A percentile compares a stretch with the other conserved stretches of the same genome.
These are phyloP conservation scores for Plasmodium gonderi DNA, from an alignment of 169 alveolate genomes.

Conservation along the genomic window DNA sequence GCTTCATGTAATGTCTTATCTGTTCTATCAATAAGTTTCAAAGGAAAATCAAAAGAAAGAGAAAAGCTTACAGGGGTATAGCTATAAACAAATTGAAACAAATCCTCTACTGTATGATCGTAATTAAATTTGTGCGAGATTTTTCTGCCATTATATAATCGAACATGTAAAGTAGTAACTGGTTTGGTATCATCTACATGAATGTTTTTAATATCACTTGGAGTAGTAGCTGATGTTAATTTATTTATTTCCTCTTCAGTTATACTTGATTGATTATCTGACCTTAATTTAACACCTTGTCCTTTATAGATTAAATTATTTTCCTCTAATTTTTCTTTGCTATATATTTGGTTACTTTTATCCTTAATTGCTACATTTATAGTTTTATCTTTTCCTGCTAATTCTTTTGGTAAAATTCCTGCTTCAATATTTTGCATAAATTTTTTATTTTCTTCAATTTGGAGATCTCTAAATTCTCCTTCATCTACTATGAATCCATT, in stretches of 20 bases:
- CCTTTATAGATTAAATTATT: slow-evolving; percentile 33
- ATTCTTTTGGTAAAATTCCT: slow-evolving; percentile 94
- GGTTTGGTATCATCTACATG: slow-evolving; percentile 50
- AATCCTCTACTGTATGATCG: slow-evolving; percentile 71
- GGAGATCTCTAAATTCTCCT: slow-evolving; percentile 92
- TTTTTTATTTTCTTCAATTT: slow-evolving; percentile 88
- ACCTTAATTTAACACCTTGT: slow-evolving; percentile 56
- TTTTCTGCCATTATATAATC: slow-evolving; percentile 71
- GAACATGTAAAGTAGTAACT: slow-evolving; percentile 25
- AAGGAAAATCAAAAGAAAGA: slow-evolving; percentile 55
- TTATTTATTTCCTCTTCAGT: slow-evolving; percentile 60
- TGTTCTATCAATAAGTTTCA: slow-evolving; percentile 20
- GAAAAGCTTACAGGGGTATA: slow-evolving; percentile 56
- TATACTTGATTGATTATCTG: background rate
- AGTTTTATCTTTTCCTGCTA: slow-evolving; percentile 81
- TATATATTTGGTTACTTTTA: slow-evolving; percentile 75
- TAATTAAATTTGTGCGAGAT: slow-evolving; percentile 49
- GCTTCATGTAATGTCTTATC: slow-evolving; percentile 23
- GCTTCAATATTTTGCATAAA: slow-evolving; percentile 92
- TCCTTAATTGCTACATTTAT: slow-evolving; percentile 78
- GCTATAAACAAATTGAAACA: slow-evolving; percentile 36
- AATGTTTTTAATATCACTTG: slow-evolving; percentile 18
- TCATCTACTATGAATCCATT: slow-evolving; percentile 94
- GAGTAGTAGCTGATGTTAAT: background rate
- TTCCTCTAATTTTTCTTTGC: slow-evolving; percentile 28